Evolutionary conservation across 331 rosid genomes (phyloP).

Genomic region (Dryas integrifolia): DNA sequence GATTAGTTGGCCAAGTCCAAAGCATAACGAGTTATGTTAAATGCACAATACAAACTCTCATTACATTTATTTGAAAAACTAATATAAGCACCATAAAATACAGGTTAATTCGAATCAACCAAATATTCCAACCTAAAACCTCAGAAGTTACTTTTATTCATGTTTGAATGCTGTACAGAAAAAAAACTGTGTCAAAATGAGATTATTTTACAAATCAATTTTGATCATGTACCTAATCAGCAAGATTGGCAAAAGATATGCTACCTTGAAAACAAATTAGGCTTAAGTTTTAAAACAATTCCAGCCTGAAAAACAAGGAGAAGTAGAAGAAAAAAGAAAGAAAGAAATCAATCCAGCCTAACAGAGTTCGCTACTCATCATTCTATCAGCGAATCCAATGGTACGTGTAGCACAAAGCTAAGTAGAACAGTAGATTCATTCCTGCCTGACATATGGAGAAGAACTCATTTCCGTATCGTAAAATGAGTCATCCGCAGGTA

Average conservation of each 20-base stretch:
- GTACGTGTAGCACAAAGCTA: not conserved
- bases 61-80: not conserved
- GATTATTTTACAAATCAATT: conserved; percentile 11
- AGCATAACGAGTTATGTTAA: not conserved
- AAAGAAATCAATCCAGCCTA: not conserved
- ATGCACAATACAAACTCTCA: not conserved
- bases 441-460: conserved; percentile 56
- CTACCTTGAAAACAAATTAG: conserved; percentile 3
- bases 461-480: conserved; percentile 72
- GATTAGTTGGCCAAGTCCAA: too few relatives aligned
- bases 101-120: not conserved
- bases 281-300: not conserved
- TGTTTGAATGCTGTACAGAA: conserved; percentile 14
- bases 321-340: not conserved
- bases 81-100: not conserved
- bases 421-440: conserved; percentile 35
- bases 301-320: not conserved
- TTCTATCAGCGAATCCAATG: not conserved
- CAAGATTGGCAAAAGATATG: not conserved
- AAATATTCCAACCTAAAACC: not conserved
- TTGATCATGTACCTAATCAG: conserved; percentile 8
- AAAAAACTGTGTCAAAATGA: not conserved
- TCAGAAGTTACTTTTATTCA: not conserved
- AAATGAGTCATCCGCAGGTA: conserved; percentile 63
- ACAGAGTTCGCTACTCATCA: not conserved